Conservation (phyloP, 371 early-diverging fungal species). For the Polyrhizophydium stewartii region DNA sequence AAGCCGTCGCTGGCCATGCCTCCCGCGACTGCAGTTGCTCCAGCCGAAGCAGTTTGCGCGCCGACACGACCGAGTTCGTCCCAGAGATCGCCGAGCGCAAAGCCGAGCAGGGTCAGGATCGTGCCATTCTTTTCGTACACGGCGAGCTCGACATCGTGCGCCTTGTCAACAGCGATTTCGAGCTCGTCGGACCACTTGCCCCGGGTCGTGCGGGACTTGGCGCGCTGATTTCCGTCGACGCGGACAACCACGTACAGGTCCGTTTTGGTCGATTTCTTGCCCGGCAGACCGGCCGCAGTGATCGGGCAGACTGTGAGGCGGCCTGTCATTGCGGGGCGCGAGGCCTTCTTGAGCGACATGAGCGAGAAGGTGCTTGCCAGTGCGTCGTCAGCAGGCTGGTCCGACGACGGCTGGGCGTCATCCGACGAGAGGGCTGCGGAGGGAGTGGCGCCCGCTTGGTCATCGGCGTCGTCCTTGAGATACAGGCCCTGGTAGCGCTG, state of each 20-base stretch:
- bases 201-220: conserved; percentile 63
- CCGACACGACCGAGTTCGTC: conserved; percentile 18
- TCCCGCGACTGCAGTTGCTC: neutral
- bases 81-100: conserved; percentile 37
- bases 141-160: conserved; percentile 86
- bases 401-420: too few relatives aligned
- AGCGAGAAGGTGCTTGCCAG: too few relatives aligned
- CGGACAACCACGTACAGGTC: conserved; percentile 73
- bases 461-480: conserved; percentile 17
- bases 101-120: conserved; percentile 40
- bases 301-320: conserved; percentile 23
- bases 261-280: conserved; percentile 26
- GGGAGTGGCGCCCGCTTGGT: too few relatives aligned
- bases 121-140: conserved; percentile 57
- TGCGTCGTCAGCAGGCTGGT: too few relatives aligned
- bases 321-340: conserved; percentile 39
- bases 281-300: conserved; percentile 28
- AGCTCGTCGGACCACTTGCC: conserved; percentile 82
- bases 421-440: too few relatives aligned
- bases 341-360: too few relatives aligned
- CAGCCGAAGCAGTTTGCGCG: neutral
- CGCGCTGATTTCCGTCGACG: conserved; percentile 74
- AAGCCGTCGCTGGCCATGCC: neutral
- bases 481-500: conserved; percentile 76
- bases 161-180: conserved; percentile 78